phyloP scores from a whole-genome alignment of 2,329 filamentous ascomycete species.

The Ascocoryne sarcoides region DNA sequence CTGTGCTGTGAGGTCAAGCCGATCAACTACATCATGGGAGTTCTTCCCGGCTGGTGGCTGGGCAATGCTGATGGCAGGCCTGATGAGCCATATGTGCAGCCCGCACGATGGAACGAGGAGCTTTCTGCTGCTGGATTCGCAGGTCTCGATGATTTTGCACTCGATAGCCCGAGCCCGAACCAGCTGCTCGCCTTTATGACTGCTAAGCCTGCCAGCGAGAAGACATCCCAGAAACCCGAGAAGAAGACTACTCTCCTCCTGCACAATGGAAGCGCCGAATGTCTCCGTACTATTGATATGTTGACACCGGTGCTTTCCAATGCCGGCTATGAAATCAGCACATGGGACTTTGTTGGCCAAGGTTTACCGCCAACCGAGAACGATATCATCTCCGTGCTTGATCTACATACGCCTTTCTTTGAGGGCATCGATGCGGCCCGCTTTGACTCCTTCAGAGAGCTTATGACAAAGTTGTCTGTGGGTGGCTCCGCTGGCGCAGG shows the following conservation, averaged over 20 bases:
- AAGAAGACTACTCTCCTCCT: not conserved
- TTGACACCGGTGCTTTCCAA: not conserved
- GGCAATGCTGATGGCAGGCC: slow-evolving; percentile 22
- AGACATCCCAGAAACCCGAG: not conserved
- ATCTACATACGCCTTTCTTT: not conserved
- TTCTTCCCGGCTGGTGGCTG: slow-evolving; percentile 28
- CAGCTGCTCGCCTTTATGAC: not conserved
- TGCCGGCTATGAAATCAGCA: not conserved
- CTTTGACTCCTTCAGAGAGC: not conserved
- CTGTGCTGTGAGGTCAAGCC: not conserved
- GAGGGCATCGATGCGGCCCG: not conserved
- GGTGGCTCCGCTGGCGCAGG: not conserved
- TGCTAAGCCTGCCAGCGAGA: not conserved
- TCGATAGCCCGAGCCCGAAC: not conserved
- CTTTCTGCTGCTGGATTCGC: slow-evolving; percentile 28
- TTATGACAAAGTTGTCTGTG: not conserved
- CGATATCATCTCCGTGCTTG: not conserved
- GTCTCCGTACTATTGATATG: not conserved
- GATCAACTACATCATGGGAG: slow-evolving; percentile 15
- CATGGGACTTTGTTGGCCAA: not conserved
- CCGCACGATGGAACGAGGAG: slow-evolving; percentile 23
- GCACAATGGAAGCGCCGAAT: not conserved
- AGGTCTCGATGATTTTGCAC: slow-evolving; percentile 19
- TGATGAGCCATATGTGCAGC: slow-evolving; percentile 20
- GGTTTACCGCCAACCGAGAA: not conserved